Base-by-base conservation (phyloP, 169 alveolate species). In the Eimeria falciformis region DNA sequence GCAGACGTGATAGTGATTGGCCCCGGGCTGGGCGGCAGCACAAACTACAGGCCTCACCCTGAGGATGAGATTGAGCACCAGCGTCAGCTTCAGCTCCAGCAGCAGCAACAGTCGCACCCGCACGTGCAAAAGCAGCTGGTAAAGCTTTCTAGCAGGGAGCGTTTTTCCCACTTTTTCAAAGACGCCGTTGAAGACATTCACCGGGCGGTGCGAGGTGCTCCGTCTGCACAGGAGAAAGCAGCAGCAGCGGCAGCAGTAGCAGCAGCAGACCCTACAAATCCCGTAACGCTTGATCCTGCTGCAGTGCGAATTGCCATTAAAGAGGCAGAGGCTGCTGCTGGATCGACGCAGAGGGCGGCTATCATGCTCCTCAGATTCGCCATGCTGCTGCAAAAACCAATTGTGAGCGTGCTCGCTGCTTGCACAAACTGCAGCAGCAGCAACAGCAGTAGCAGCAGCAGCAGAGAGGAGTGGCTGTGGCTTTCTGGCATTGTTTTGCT, bases 21-120 rank as follows among this genome's bases (percentile, higher is more conserved):
- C 0, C 98, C 99, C 62, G 99, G 99, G 21, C 94, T 97, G 40
- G 99, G 99, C 23, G 95, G 95, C 92, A 69, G 56, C 93, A 45
- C 93, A 92, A 29, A 66, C 94, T 56, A 91, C 62, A 53, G 83
- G 21, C 17, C 33, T 43, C 83, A 71, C 83, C 58, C 33, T 21
- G 83, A 71, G 53, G 43, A 71, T 17, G 83, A 71, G 0, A 6
- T 25, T n/a, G 23, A 43, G 58, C 83, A 40, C 14, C 83, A 71
- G 53, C 83, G 37, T 9, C 78, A 66, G 78, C 45, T 14, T n/a
- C 50, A 37, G 53, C n/a, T n/a, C n/a, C 83, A 71, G n/a, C 73
- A 62, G 29, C 37, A n/a, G 7, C 29, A 14, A n/a, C 83, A 71
- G 62, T 12, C 12, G 29, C 83, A 71, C 58, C 83, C 33, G 62